These are phyloP conservation scores for Saturnispora sanitii DNA, from an alignment of 805 yeast genomes.

Conservation along the genomic window DNA sequence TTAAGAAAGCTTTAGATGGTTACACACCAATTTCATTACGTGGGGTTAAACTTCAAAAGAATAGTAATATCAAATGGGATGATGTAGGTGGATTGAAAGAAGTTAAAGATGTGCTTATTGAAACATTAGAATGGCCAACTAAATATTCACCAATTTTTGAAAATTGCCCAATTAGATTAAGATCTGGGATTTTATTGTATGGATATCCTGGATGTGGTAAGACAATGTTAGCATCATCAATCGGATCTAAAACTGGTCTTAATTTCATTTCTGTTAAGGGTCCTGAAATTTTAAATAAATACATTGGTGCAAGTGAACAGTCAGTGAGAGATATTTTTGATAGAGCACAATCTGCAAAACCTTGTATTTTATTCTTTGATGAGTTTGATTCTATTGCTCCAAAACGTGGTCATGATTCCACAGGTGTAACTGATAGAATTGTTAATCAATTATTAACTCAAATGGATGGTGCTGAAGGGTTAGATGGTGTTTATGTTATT, in stretches of 20 bases:
- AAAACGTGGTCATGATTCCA: slow-evolving; percentile 93
- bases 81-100: slow-evolving; percentile 83
- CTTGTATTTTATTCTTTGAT: slow-evolving; percentile 87
- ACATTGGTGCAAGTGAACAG: slow-evolving; percentile 96
- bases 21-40: slow-evolving; percentile 75
- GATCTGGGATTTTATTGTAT: slow-evolving; percentile 84
- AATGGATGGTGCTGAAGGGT: slow-evolving; percentile 98
- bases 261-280: slow-evolving; percentile 92
- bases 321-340: slow-evolving; percentile 88
- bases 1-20: slow-evolving; percentile 50
- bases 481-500: slow-evolving; percentile 90
- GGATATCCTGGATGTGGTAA: slow-evolving; percentile 99
- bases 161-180: slow-evolving; percentile 71
- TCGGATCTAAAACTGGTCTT: slow-evolving; percentile 87
- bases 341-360: slow-evolving; percentile 89
- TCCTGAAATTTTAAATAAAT: slow-evolving; percentile 89
- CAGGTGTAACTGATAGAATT: slow-evolving; percentile 96
- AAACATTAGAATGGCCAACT: slow-evolving; percentile 95
- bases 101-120: slow-evolving; percentile 67
- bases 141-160: slow-evolving; percentile 92
- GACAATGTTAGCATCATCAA: slow-evolving; percentile 84
- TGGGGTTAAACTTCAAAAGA: slow-evolving; percentile 78
- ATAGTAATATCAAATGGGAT: slow-evolving; percentile 57
- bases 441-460: slow-evolving; percentile 95
- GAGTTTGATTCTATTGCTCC: slow-evolving; percentile 97